Conservation (phyloP, 2,329 filamentous ascomycete genomes). For the Phoma herbarum region DNA sequence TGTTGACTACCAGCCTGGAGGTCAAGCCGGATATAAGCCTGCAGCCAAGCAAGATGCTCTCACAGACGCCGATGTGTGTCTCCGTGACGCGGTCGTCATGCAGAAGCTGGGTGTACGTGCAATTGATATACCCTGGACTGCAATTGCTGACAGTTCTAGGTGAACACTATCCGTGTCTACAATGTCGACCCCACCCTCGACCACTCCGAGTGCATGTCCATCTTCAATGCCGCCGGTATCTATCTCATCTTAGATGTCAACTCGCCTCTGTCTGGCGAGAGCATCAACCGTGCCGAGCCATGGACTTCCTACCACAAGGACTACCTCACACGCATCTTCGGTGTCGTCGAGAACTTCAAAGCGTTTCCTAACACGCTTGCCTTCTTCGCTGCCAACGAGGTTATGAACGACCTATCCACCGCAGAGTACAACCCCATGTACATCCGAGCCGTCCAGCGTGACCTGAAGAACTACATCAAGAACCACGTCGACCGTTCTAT, state of each 20-base stretch:
- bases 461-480: constrained; percentile 73
- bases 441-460: constrained; percentile 70
- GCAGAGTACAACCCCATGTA: constrained; percentile 64
- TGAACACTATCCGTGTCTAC: constrained; percentile 73
- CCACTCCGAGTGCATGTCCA: constrained; percentile 69
- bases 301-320: constrained; percentile 62
- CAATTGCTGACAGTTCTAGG: constrained; percentile 10
- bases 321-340: constrained; percentile 68
- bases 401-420: constrained; percentile 68
- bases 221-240: constrained; percentile 72
- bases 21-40: constrained; percentile 65
- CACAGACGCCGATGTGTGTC: constrained; percentile 64
- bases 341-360: constrained; percentile 72
- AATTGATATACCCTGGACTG: neutral
- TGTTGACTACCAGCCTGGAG: constrained; percentile 69
- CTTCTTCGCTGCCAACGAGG: constrained; percentile 74
- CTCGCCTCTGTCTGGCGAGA: constrained; percentile 65
- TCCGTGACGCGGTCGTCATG: constrained; percentile 71
- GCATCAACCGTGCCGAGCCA: constrained; percentile 65
- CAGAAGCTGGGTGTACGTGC: constrained; percentile 63
- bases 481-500: constrained; percentile 66
- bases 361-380: constrained; percentile 70
- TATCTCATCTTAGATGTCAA: constrained; percentile 74
- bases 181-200: constrained; percentile 67
- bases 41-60: constrained; percentile 62